These are phyloP conservation scores for Stephania cephalantha DNA, from an alignment of 164 flowering plant genomes.

Conservation along the genomic window DNA sequence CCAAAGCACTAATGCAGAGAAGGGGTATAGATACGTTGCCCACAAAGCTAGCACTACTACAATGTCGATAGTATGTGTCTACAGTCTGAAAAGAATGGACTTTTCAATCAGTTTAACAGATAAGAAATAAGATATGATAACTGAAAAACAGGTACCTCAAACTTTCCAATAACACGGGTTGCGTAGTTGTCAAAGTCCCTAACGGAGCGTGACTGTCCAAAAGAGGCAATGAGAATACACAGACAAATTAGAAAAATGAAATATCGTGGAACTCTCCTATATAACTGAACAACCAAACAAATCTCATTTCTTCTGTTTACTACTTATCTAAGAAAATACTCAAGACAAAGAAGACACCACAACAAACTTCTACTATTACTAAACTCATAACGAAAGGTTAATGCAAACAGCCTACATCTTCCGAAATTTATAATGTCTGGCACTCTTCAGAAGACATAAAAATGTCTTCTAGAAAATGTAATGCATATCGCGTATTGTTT, in stretches of 20 bases:
- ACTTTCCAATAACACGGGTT: constrained; percentile 80
- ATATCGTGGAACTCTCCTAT: background rate
- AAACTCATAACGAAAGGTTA: background rate
- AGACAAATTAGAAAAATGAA: background rate
- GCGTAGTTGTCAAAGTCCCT: constrained; percentile 89
- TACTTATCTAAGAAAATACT: background rate
- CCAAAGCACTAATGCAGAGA: constrained; percentile 87
- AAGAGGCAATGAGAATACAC: constrained; percentile 10
- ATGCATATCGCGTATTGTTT: background rate
- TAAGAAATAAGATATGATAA: background rate
- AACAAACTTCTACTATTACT: background rate
- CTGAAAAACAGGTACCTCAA: constrained; percentile 50
- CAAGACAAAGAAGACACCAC: background rate
- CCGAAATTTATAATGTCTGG: background rate
- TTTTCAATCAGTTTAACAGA: constrained; percentile 11
- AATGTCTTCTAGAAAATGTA: background rate
- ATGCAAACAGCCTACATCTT: background rate
- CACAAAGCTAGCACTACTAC: constrained; percentile 70
- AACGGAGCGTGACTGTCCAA: constrained; percentile 65
- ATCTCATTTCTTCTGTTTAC: background rate
- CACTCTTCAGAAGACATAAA: background rate
- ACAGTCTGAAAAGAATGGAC: constrained; percentile 54
- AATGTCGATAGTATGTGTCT: constrained; percentile 80
- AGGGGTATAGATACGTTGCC: constrained; percentile 73
- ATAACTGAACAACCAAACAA: background rate